Percentiles rank a stretch among this genome's conserved stretches.
phyloP scores from a whole-genome alignment of 306 rosid species.

The Lupinus albus region DNA sequence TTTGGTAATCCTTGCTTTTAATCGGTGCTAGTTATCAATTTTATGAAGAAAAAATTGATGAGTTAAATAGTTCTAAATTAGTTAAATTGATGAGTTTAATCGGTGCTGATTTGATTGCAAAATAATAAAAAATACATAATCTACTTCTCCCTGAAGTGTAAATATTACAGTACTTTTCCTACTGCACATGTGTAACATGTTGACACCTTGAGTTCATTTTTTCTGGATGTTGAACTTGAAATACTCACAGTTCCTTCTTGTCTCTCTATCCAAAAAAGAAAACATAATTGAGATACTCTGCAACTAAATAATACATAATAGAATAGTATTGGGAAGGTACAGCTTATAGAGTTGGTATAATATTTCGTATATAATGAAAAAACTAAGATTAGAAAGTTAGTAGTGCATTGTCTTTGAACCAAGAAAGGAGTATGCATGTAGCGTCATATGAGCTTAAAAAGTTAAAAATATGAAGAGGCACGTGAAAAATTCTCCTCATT shows the following conservation, averaged over 20 bases:
- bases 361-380: constrained; percentile 32
- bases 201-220: constrained; percentile 12
- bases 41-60: constrained; percentile 3
- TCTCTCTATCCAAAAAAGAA: constrained; percentile 12
- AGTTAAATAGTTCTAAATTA: no score
- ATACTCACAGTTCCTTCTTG: neutral
- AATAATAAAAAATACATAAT: constrained; percentile 9
- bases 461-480: constrained; percentile 43
- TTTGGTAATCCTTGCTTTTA: neutral
- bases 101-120: neutral
- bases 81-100: constrained; percentile 10
- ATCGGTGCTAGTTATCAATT: constrained; percentile 13
- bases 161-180: constrained; percentile 5
- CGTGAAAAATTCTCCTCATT: constrained; percentile 37
- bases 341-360: constrained; percentile 41
- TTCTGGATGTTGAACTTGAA: constrained; percentile 9
- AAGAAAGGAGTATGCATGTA: constrained; percentile 52
- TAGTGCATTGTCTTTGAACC: constrained; percentile 42
- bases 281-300: constrained; percentile 41
- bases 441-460: constrained; percentile 49
- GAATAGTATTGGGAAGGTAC: constrained; percentile 30
- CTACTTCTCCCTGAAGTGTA: neutral
- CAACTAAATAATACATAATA: constrained; percentile 26
- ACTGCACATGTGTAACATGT: constrained; percentile 14
- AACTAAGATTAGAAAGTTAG: constrained; percentile 32